phyloP scores from a whole-genome alignment of 345 rosid species.

The Trapa bicornis region DNA sequence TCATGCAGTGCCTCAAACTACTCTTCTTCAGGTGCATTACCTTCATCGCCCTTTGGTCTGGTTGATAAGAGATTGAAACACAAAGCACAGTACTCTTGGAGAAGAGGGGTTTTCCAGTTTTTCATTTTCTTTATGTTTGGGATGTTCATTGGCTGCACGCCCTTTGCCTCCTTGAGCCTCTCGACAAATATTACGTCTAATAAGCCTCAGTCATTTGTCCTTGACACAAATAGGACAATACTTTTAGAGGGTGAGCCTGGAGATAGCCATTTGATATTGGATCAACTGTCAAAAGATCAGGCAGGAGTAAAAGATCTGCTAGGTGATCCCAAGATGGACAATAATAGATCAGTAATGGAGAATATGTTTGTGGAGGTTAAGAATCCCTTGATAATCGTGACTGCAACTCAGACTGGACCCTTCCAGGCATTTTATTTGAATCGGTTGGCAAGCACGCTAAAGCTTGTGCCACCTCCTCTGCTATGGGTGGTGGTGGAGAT shows the following conservation, averaged over 20 bases:
- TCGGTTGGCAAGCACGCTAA: conserved; percentile 37
- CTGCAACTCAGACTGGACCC: conserved; percentile 27
- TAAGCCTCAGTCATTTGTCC: conserved; percentile 26
- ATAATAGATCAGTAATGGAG: conserved; percentile 12
- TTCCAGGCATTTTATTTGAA: conserved; percentile 42
- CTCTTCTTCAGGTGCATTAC: conserved; percentile 20
- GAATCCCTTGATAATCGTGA: conserved; percentile 48
- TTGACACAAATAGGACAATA: conserved; percentile 16
- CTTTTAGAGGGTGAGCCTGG: neutral
- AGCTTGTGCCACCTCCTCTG: conserved; percentile 38
- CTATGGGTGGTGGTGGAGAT: conserved; percentile 63
- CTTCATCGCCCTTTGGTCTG: conserved; percentile 26
- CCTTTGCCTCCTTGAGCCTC: conserved; percentile 24
- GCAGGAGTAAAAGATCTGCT: neutral
- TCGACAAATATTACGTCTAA: conserved; percentile 14
- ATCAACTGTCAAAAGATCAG: neutral
- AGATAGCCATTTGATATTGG: neutral
- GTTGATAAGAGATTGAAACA: conserved; percentile 29
- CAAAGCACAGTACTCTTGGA: conserved; percentile 33
- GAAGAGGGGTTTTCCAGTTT: conserved; percentile 37
- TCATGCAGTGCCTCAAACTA: conserved; percentile 24
- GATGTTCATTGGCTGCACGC: conserved; percentile 36
- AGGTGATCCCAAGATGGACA: neutral
- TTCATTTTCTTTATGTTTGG: conserved; percentile 37
- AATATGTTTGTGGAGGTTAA: conserved; percentile 10